Evolutionary conservation across 164 flowering plant genomes (phyloP).

Genomic region (Tetracentron sinense): DNA sequence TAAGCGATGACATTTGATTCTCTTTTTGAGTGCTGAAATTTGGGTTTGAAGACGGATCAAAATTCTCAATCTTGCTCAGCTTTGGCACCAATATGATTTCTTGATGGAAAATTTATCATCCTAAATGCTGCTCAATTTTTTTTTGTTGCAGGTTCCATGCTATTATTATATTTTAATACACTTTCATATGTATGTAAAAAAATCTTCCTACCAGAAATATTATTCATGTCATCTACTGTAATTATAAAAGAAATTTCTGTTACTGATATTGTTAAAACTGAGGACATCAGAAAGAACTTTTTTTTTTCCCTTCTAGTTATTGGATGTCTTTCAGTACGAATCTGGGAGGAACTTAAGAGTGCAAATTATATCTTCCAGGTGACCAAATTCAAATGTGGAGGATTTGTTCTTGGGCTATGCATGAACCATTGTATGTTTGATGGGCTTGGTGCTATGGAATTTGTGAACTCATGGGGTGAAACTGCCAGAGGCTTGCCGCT

Average conservation of each 20-base stretch:
- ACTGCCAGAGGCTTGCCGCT: constrained; percentile 18
- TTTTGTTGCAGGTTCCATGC: not conserved
- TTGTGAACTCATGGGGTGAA: constrained; percentile 21
- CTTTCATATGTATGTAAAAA: no score
- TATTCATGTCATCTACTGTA: not conserved
- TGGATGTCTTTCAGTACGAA: not conserved
- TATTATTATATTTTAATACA: no score
- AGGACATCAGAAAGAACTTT: not conserved
- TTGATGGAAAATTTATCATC: not conserved
- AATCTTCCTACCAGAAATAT: no score
- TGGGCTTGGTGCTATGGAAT: constrained; percentile 22
- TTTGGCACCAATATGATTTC: not conserved
- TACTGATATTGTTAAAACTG: no score
- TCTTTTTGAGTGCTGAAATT: not conserved
- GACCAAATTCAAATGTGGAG: constrained; percentile 27
- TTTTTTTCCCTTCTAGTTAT: not conserved
- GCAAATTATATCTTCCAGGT: constrained; percentile 15
- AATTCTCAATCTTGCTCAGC: not conserved
- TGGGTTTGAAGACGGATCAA: not conserved
- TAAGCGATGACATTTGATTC: not conserved
- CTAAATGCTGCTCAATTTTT: not conserved
- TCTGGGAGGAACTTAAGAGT: not conserved
- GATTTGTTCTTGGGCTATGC: constrained; percentile 21
- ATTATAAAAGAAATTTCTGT: not conserved
- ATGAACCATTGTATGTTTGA: constrained; percentile 24